These are phyloP conservation scores for Brassica hybrid DNA, from an alignment of 441 rosid species.

Conservation along the genomic window DNA sequence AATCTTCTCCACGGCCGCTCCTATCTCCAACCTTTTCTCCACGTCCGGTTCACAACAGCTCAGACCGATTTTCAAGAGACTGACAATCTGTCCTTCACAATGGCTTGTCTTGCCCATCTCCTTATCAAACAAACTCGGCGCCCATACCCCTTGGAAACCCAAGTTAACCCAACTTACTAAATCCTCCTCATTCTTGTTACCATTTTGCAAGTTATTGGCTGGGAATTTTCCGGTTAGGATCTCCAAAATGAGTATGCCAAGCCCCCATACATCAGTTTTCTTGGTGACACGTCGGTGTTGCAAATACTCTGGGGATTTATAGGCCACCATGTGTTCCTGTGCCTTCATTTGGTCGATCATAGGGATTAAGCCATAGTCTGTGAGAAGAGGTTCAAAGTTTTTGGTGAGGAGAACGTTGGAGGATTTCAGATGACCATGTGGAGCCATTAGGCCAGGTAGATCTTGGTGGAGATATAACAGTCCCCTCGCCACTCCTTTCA, in stretches of 20 bases:
- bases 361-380: constrained; percentile 59
- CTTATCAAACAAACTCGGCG: background rate
- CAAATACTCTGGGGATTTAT: constrained; percentile 61
- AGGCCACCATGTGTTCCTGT: constrained; percentile 59
- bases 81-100: constrained; percentile 48
- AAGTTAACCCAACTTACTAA: constrained; percentile 43
- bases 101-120: constrained; percentile 47
- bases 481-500: constrained; percentile 62
- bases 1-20: constrained; percentile 50
- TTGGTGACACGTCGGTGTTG: constrained; percentile 48
- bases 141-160: constrained; percentile 34
- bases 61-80: constrained; percentile 57
- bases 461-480: constrained; percentile 53
- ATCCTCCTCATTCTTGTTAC: constrained; percentile 33
- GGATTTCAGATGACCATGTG: constrained; percentile 71
- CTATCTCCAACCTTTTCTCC: constrained; percentile 55
- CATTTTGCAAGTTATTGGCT: constrained; percentile 46
- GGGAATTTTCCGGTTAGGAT: constrained; percentile 56
- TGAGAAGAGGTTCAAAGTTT: constrained; percentile 48
- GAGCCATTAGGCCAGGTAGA: constrained; percentile 53
- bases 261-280: constrained; percentile 67
- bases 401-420: constrained; percentile 58
- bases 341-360: constrained; percentile 58
- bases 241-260: constrained; percentile 62
- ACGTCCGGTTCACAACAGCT: constrained; percentile 56